phyloP scores from a whole-genome alignment of 1,284 basidiomycete genomes.

The Ustilago tritici region DNA sequence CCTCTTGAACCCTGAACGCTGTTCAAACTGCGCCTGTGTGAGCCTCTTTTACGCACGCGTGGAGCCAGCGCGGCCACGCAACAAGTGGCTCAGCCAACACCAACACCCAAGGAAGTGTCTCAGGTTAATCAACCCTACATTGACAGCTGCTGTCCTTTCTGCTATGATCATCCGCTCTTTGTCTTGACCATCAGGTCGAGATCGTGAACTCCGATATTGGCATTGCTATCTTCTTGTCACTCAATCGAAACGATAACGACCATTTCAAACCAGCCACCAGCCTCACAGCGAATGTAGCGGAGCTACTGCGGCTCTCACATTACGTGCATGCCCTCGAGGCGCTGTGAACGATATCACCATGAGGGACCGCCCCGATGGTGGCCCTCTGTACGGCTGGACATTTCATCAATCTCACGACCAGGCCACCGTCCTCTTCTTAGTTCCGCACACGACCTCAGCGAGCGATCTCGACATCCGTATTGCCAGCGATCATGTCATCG shows the following conservation, averaged over 20 bases:
- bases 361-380: conserved; percentile 14
- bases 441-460: conserved; percentile 38
- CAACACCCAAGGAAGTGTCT: neutral
- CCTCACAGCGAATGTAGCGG: neutral
- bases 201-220: neutral
- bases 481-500: conserved; percentile 46
- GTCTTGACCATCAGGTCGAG: neutral
- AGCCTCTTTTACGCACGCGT: neutral
- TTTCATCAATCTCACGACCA: conserved; percentile 62
- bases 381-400: conserved; percentile 54
- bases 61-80: conserved; percentile 2
- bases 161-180: neutral
- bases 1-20: conserved; percentile 2
- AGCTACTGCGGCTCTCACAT: neutral
- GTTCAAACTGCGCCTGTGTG: neutral
- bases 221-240: neutral
- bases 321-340: neutral
- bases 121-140: neutral
- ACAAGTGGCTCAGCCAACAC: conserved; percentile 7
- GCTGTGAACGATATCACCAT: conserved; percentile 6
- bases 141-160: neutral
- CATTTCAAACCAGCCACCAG: neutral
- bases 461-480: conserved; percentile 53
- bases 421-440: conserved; percentile 62
- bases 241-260: neutral